Evolutionary conservation across 2,329 filamentous ascomycete genomes (phyloP).

Genomic region (Penicillium sclerotiorum): DNA sequence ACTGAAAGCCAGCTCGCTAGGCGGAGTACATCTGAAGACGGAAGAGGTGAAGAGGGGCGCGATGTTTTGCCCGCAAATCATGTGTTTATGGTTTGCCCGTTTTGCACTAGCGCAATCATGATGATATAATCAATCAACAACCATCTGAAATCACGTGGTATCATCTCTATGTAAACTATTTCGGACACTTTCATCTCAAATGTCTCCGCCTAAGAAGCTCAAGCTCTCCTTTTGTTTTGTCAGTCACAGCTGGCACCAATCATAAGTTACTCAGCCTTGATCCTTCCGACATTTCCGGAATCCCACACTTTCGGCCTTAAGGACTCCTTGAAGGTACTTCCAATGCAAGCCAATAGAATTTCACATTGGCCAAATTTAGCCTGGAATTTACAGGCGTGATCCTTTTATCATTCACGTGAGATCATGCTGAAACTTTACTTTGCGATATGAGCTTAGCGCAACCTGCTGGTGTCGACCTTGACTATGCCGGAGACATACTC

Average conservation of each 20-base stretch:
- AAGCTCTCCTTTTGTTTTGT: no score
- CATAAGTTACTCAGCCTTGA: no score
- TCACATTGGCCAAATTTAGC: no score
- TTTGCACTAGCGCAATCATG: slow-evolving; percentile 27
- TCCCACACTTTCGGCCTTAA: no score
- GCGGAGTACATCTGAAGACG: slow-evolving; percentile 32
- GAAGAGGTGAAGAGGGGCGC: slow-evolving; percentile 24
- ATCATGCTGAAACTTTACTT: no score
- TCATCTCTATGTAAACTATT: background rate
- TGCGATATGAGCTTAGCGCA: no score
- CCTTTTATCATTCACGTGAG: no score
- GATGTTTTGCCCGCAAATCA: slow-evolving; percentile 33
- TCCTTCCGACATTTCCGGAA: no score
- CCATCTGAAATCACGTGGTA: slow-evolving; percentile 14
- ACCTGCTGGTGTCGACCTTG: no score
- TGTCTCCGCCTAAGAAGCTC: background rate
- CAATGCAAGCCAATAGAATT: background rate
- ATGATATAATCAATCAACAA: slow-evolving; percentile 13
- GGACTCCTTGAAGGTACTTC: background rate
- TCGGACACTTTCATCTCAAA: slow-evolving; percentile 3
- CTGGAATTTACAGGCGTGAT: no score
- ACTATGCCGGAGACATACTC: slow-evolving; percentile 28
- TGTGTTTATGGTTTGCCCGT: slow-evolving; percentile 40
- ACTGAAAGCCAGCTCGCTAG: slow-evolving; percentile 32
- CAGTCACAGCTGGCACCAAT: no score